A percentile compares a stretch with the other conserved stretches of the same genome.
Conservation (phyloP, 225 moss, liverwort and hornwort genomes). For the Lunularia cruciata region DNA sequence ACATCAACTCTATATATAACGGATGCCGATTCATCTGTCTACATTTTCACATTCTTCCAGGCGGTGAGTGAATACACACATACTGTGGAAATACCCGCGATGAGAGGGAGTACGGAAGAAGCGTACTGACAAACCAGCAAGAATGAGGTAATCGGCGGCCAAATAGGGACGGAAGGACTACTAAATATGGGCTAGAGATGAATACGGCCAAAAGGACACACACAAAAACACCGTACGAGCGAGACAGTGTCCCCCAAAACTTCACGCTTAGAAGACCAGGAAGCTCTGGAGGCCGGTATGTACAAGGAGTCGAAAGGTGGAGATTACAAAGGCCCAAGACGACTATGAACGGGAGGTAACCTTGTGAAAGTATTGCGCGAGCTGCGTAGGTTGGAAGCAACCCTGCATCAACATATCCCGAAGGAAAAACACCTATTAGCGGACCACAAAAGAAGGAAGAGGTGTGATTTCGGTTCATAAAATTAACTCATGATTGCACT, state of each 20-base stretch:
- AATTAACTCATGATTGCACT: too few relatives aligned
- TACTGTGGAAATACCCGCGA: background rate
- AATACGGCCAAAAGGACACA: background rate
- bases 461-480: too few relatives aligned
- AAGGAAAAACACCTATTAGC: too few relatives aligned
- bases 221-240: background rate
- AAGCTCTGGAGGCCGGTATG: background rate
- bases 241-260: background rate
- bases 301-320: too few relatives aligned
- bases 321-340: too few relatives aligned
- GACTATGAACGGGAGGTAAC: too few relatives aligned
- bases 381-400: too few relatives aligned
- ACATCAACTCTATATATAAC: conserved; percentile 13
- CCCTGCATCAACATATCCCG: too few relatives aligned
- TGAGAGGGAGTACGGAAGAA: background rate
- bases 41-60: conserved; percentile 19
- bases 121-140: background rate
- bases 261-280: background rate
- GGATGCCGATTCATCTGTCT: conserved; percentile 1
- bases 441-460: too few relatives aligned
- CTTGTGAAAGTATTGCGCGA: too few relatives aligned
- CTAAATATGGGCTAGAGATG: background rate
- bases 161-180: background rate
- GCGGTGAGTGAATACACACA: too few relatives aligned
- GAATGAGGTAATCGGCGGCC: background rate